Evolutionary conservation across 139 green algal genomes (phyloP), one percentile per base, ranked within the genome.

Genomic region (Tetradesmus obliquus): DNA sequence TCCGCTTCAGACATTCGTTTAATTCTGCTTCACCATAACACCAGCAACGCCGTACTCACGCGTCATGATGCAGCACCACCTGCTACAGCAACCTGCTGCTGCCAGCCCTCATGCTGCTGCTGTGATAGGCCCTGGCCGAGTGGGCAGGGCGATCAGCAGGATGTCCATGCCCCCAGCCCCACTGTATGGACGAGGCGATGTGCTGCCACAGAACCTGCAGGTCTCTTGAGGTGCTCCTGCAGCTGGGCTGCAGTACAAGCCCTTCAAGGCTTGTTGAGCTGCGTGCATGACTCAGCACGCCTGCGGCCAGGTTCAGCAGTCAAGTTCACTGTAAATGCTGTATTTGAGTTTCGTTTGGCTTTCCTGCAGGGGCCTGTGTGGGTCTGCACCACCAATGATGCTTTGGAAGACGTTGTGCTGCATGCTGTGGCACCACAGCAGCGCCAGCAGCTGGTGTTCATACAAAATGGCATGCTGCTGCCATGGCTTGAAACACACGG

Each of bases 391-490:
- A 94, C 91, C 15, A 93, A 94, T 71, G 94, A 93, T 58, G 92
- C 79, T 0, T 45, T 94, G 17, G 82, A 92, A 0, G 58, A 91
- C 10, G 91, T 96, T 2, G 2, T 94, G 6, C 24, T 80, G 32
- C 72, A 22, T 19, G 94, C 91, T 19, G 74, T 84, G 22, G 79
- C 94, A 12, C 88, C 86, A 1, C 12, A 45, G 6, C 91, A 91
- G 15, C 88, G 85, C 1, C 9, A 24, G 6, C 91, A 96, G 71
- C 83, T 95, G 45, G 83, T 96, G 0, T 92, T 95, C 51, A 20
- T 94, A 1, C 92, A 96, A 20, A 96, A 96, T 74, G 94, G 94
- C 90, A 93, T 94, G 92, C 81, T 96, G 74, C 62, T 94, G 81
- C 92, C 92, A 2, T 92, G 84, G 79, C 83, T 96, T 7, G 53